Evolutionary conservation across 805 yeast species (phyloP).

Genomic region (Starmera amethionina): DNA sequence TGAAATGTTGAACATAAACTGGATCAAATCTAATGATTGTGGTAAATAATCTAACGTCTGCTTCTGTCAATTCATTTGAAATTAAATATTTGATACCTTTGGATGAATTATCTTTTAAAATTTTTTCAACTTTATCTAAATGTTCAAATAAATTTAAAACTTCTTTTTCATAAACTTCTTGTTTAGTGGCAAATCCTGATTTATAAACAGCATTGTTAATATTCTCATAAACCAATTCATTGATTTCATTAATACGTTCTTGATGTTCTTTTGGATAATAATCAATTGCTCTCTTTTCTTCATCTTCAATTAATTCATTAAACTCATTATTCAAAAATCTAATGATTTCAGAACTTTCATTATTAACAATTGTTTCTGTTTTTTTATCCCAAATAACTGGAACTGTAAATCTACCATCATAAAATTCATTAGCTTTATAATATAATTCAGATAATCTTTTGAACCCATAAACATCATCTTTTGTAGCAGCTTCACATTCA

Average conservation of each 20-base stretch:
- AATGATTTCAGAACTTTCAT: constrained; percentile 85
- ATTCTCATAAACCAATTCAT: constrained; percentile 72
- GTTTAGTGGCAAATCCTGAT: constrained; percentile 79
- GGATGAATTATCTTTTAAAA: constrained; percentile 34
- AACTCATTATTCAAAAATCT: constrained; percentile 76
- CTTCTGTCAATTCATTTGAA: constrained; percentile 72
- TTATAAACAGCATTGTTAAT: constrained; percentile 93
- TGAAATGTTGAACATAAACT: constrained; percentile 91
- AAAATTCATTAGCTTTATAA: constrained; percentile 63
- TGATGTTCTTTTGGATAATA: constrained; percentile 51
- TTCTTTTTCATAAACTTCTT: constrained; percentile 69
- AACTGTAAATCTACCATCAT: constrained; percentile 79
- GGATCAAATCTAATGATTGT: constrained; percentile 89
- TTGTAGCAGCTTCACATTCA: constrained; percentile 33
- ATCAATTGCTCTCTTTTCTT: constrained; percentile 38
- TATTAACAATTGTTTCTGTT: constrained; percentile 74
- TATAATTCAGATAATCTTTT: constrained; percentile 62
- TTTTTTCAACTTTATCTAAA: constrained; percentile 59
- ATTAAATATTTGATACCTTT: constrained; percentile 33
- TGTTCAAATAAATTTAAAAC: constrained; percentile 53
- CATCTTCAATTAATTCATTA: constrained; percentile 41
- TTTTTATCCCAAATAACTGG: constrained; percentile 92
- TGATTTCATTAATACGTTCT: constrained; percentile 60
- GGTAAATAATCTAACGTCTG: constrained; percentile 79
- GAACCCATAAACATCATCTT: constrained; percentile 51